Base-by-base conservation (phyloP, 192 early-diverging fungal genomes). In the Coemansia brasiliensis region DNA sequence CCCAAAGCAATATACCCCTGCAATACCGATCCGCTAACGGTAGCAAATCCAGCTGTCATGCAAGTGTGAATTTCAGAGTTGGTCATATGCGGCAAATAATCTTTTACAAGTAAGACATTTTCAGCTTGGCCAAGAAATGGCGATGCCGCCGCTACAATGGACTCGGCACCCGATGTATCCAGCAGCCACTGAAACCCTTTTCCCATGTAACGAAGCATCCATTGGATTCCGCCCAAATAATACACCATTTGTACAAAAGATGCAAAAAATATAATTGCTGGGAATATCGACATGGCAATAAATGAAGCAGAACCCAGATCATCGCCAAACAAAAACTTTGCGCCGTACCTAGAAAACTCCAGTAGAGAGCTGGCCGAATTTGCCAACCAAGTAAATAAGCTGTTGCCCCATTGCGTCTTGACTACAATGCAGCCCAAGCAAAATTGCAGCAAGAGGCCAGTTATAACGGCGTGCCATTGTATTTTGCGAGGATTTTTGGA, bases 11-110 rank as follows among this genome's bases (percentile, higher is more conserved):
- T 81, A 69, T 93, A 93, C 38, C 81, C 89, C 41, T 86, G 76
- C 20, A 91, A 75, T 8, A 89, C 87, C 2, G 93, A 92, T 32
- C 90, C 92, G 44, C 91, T 86, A 59, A 95, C 88, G 50, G 93
- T 95, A 39, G 93, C 86, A 72, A 95, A 95, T 59, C 93, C 93
- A 46, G 90, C 91, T 9, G 85, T 83, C 88, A 95, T 88, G 76
- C 88, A 84, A 26, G 91, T 84, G 73, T 94, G 92, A 46, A 95
- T 71, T 77, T 95, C 93, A 6, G 92, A 87, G 9, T 66, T 79
- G 39, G 93, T 95, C 86, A 92, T 88, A 63, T 87, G 85, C 57
- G 86, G 83, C 10, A 95, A 57, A 61, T 90, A 93, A 52, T 91
- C 91, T 41, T 83, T 84, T 26, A 94, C 85, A 55, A 95, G 74